These are phyloP conservation scores for Canavalia ensiformis DNA, from an alignment of 306 rosid species.

Conservation along the genomic window DNA sequence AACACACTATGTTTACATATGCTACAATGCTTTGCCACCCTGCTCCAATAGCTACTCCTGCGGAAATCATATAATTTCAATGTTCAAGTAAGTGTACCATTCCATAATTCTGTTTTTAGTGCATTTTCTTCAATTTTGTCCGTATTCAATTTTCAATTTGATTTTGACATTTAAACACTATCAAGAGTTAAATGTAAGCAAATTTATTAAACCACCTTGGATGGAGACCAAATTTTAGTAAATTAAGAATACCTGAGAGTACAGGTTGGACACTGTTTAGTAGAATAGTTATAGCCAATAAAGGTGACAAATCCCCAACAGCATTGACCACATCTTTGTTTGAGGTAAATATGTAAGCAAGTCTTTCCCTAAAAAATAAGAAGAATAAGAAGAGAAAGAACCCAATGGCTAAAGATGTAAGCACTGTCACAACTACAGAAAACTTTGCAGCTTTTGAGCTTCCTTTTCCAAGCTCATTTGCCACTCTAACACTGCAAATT, in stretches of 20 bases:
- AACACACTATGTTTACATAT: slow-evolving; percentile 60
- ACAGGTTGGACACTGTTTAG: slow-evolving; percentile 72
- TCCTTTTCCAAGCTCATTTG: slow-evolving; percentile 73
- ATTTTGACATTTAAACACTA: background rate
- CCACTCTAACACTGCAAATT: slow-evolving; percentile 62
- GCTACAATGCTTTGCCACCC: slow-evolving; percentile 67
- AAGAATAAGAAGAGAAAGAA: slow-evolving; percentile 54
- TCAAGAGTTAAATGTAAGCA: background rate
- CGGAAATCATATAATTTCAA: slow-evolving; percentile 25
- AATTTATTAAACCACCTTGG: no score
- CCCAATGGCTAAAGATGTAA: slow-evolving; percentile 54
- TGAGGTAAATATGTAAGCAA: slow-evolving; percentile 60
- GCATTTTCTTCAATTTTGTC: background rate
- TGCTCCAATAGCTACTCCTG: slow-evolving; percentile 69
- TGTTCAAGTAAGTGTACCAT: background rate
- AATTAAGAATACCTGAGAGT: slow-evolving; percentile 52
- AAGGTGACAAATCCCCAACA: slow-evolving; percentile 61
- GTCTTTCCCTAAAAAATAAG: slow-evolving; percentile 55
- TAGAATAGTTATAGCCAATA: slow-evolving; percentile 62
- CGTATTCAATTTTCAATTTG: no score
- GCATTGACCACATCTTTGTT: slow-evolving; percentile 53
- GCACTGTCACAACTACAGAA: slow-evolving; percentile 55
- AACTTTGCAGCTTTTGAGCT: slow-evolving; percentile 65
- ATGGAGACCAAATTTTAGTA: no score
- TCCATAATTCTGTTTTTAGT: no score